Base-by-base conservation (phyloP, 306 rosid genomes). In the Lotus japonicus region DNA sequence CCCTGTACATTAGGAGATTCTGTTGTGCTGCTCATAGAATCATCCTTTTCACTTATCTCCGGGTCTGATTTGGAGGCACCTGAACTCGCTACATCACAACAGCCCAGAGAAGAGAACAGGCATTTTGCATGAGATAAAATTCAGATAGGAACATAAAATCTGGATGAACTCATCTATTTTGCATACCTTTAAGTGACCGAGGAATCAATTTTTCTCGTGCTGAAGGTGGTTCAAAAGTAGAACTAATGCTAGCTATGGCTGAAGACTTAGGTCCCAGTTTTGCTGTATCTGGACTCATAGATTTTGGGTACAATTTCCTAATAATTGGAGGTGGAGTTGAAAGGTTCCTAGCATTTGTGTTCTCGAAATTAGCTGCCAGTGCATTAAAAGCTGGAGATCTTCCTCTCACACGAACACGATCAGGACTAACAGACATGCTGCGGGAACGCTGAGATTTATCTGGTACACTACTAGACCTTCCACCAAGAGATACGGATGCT, bases 361-460 rank as follows among this genome's bases (percentile, higher is more conserved):
- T 85, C 83, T 95, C 99, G 60, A 95, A 95, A 66, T 53, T 86
- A 76, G 99, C 96, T 72, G 99, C 97, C 62, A 95, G 62, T 18
- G 95, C 92, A 75, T 85, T 95, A 72, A 95, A 95, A 77, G 99
- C 97, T 42, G 99, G 99, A 78, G 99, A 95, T 73, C 99, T 87
- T 13, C 99, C 99, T 80, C 99, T 81, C 60, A 84, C 97, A 66
- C 99, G 97, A 35, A 79, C 91, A 63, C 95, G 95, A 42, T 95
- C 99, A 28, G 99, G 89, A 67, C 95, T 88, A 43, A 85, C 91
- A 39, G 96, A 95, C 87, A 95, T 84, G 78, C 99, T 95, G 66
- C 99, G 89, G 13, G 97, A 88, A 53, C 97, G 96, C 83, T 87
- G 97, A 38, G 96, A 77, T 71, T 91, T 87, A 14, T 90, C 97